phyloP scores from a whole-genome alignment of 1,284 basidiomycete species.

The Rhodotorula sp. region DNA sequence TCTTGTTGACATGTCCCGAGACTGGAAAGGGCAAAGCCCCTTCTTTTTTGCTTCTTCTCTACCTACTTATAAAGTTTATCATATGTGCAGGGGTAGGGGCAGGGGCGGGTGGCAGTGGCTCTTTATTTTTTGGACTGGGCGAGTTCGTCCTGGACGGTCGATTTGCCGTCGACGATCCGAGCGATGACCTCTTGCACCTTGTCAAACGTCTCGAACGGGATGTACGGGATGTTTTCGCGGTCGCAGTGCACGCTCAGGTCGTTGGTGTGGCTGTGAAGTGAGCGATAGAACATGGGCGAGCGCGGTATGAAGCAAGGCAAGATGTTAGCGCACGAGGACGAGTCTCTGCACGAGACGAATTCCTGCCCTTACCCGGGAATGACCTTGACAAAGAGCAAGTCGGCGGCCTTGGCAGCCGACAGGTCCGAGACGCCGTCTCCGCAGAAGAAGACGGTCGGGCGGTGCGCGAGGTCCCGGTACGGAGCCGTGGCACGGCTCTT shows the following conservation, averaged over 20 bases:
- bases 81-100: neutral
- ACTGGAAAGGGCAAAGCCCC: too few relatives aligned
- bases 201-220: constrained; percentile 48
- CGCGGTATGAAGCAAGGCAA: neutral
- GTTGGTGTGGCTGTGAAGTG: constrained; percentile 59
- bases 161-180: constrained; percentile 60
- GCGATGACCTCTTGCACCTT: constrained; percentile 55
- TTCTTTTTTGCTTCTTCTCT: too few relatives aligned
- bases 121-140: constrained; percentile 17
- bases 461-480: constrained; percentile 66
- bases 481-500: constrained; percentile 87
- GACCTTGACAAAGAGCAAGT: constrained; percentile 83
- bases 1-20: too few relatives aligned
- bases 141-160: constrained; percentile 51
- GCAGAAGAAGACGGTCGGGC: constrained; percentile 86
- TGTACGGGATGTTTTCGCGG: constrained; percentile 50
- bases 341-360: neutral
- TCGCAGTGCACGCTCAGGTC: constrained; percentile 77
- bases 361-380: constrained; percentile 59
- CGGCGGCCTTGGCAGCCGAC: constrained; percentile 82
- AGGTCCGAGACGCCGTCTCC: constrained; percentile 90
- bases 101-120: too few relatives aligned
- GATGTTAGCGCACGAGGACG: neutral
- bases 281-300: neutral
- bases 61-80: too few relatives aligned